Evolutionary conservation across 495 filamentous ascomycete species (phyloP).

Genomic region (Trichoderma asperelloides): DNA sequence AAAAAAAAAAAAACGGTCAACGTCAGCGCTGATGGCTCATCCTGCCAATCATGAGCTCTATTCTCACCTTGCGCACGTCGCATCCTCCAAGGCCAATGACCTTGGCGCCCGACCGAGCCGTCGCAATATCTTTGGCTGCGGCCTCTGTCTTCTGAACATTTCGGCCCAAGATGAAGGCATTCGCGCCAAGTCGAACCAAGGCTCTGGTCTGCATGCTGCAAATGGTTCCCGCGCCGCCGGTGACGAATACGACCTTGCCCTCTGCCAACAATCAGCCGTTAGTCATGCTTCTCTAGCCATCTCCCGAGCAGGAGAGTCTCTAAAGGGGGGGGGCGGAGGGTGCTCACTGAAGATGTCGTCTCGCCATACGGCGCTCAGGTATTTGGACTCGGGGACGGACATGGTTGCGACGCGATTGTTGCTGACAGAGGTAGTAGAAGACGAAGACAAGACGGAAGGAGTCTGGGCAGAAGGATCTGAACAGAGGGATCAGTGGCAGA

Average conservation of each 20-base stretch:
- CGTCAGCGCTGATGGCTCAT: neutral
- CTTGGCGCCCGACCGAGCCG: conserved; percentile 63
- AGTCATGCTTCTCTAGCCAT: neutral
- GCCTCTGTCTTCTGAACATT: conserved; percentile 82
- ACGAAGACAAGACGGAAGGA: neutral
- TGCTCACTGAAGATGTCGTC: conserved; percentile 71
- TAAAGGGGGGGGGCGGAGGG: neutral
- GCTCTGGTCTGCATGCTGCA: conserved; percentile 89
- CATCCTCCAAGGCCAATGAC: conserved; percentile 78
- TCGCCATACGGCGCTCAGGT: conserved; percentile 72
- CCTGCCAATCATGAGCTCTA: conserved; percentile 11
- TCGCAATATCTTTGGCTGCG: conserved; percentile 71
- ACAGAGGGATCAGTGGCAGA: neutral
- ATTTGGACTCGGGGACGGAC: conserved; percentile 62
- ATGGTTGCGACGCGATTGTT: conserved; percentile 30
- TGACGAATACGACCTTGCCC: conserved; percentile 90
- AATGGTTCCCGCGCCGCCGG: conserved; percentile 87
- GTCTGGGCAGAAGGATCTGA: too few relatives aligned
- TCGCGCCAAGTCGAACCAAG: conserved; percentile 80
- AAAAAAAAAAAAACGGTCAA: neutral
- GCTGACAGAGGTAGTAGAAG: neutral
- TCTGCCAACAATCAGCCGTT: conserved; percentile 31
- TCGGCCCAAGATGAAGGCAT: conserved; percentile 88
- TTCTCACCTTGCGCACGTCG: conserved; percentile 60
- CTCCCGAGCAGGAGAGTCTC: neutral